Conservation (phyloP, 345 rosid species). For the Eucalyptus urophylla region DNA sequence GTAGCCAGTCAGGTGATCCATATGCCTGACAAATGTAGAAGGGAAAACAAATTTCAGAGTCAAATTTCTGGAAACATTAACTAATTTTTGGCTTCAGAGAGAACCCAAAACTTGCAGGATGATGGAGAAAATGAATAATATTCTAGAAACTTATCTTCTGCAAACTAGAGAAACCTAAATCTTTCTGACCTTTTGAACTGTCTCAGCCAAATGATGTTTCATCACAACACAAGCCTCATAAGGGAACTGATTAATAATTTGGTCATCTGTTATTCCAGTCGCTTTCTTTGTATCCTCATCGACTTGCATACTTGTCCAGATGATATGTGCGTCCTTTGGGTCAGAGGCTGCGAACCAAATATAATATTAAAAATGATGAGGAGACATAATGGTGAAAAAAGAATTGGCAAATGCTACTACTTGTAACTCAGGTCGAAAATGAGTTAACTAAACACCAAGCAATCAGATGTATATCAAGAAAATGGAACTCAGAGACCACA, state of each 20-base stretch:
- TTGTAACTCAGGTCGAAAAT: neutral
- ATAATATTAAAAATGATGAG: neutral
- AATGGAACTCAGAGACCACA: neutral
- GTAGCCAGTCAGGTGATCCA: conserved; percentile 85
- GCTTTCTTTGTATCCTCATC: conserved; percentile 69
- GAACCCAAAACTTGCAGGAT: neutral
- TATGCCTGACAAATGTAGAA: conserved; percentile 31
- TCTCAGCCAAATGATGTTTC: conserved; percentile 98
- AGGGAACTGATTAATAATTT: conserved; percentile 78
- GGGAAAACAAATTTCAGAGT: neutral
- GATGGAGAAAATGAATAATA: neutral
- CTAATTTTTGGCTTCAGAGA: neutral
- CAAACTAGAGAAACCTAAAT: neutral
- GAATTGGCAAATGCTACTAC: neutral
- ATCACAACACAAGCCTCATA: conserved; percentile 93
- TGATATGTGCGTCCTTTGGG: conserved; percentile 72
- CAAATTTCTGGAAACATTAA: neutral
- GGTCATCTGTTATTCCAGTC: conserved; percentile 66
- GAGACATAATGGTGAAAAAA: neutral
- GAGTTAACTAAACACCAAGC: neutral
- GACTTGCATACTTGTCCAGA: conserved; percentile 88
- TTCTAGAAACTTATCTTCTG: neutral
- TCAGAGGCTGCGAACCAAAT: conserved; percentile 47
- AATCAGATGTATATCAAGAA: neutral
- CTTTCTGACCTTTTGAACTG: conserved; percentile 56